These are phyloP conservation scores for Backusella australiensis DNA, from an alignment of 192 early-diverging fungal genomes.

Conservation along the genomic window DNA sequence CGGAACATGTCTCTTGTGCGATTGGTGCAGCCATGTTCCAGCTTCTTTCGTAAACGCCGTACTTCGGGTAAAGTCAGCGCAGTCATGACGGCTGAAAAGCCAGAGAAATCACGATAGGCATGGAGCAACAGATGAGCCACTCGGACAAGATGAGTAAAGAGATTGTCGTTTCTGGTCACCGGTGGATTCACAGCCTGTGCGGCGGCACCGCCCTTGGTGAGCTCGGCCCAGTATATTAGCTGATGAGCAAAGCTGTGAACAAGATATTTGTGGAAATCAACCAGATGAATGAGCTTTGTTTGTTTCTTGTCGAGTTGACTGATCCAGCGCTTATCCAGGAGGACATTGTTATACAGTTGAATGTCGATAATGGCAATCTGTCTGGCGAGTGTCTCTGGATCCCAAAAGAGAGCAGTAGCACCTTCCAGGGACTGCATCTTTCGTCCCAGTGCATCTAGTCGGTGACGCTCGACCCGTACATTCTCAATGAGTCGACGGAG, in stretches of 20 bases:
- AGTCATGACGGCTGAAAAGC: constrained; percentile 50
- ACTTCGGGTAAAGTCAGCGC: constrained; percentile 52
- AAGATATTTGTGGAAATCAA: constrained; percentile 55
- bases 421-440: constrained; percentile 46
- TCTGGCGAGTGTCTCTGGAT: constrained; percentile 42
- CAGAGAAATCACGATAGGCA: constrained; percentile 53
- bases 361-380: constrained; percentile 52
- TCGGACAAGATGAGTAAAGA: constrained; percentile 43
- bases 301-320: constrained; percentile 34
- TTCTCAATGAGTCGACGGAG: constrained; percentile 26
- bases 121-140: constrained; percentile 46
- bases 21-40: constrained; percentile 39
- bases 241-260: constrained; percentile 52
- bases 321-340: constrained; percentile 34
- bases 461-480: constrained; percentile 34
- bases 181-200: constrained; percentile 31
- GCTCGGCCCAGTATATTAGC: constrained; percentile 36
- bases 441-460: constrained; percentile 39
- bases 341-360: constrained; percentile 40
- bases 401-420: constrained; percentile 44
- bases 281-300: constrained; percentile 31
- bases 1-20: constrained; percentile 41
- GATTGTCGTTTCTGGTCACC: constrained; percentile 27
- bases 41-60: constrained; percentile 39
- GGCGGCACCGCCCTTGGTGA: constrained; percentile 22